Conservation (phyloP, 2,329 filamentous ascomycete species). For the Cercospora sp. region DNA sequence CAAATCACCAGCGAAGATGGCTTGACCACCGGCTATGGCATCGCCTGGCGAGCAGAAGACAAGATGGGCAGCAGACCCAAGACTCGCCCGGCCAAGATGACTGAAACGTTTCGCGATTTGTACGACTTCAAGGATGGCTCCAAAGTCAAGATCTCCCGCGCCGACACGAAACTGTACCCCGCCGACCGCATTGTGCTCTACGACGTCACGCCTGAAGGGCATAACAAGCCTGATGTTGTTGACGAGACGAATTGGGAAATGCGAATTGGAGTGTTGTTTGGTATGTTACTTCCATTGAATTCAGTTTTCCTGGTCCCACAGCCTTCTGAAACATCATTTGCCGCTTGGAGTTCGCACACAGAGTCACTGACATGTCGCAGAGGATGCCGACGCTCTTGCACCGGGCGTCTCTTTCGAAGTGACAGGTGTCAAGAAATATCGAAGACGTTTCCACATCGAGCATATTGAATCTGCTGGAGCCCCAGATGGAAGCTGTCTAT, state of each 20-base stretch:
- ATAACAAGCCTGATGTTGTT: slow-evolving; percentile 25
- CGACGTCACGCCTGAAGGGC: slow-evolving; percentile 53
- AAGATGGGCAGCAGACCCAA: slow-evolving; percentile 56
- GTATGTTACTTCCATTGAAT: too few relatives aligned
- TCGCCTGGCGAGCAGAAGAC: slow-evolving; percentile 61
- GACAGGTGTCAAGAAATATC: slow-evolving; percentile 53
- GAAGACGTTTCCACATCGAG: slow-evolving; percentile 61
- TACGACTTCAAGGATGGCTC: slow-evolving; percentile 73
- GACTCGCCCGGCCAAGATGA: slow-evolving; percentile 69
- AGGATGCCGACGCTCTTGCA: slow-evolving; percentile 60
- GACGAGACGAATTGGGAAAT: slow-evolving; percentile 41
- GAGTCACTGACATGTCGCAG: neutral
- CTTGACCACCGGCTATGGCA: slow-evolving; percentile 53
- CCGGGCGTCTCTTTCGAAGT: slow-evolving; percentile 71
- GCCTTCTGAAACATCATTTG: too few relatives aligned
- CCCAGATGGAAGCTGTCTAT: slow-evolving; percentile 19
- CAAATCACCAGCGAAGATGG: slow-evolving; percentile 49
- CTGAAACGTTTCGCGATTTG: slow-evolving; percentile 69
- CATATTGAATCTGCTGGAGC: slow-evolving; percentile 50
- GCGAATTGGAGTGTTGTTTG: slow-evolving; percentile 21
- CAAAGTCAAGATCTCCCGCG: slow-evolving; percentile 61
- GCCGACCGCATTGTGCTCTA: slow-evolving; percentile 61
- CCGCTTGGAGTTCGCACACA: neutral
- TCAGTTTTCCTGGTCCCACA: too few relatives aligned
- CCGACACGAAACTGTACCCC: slow-evolving; percentile 53